Percentiles rank a stretch among this genome's conserved stretches.
phyloP scores from a whole-genome alignment of 108 stramenopile genomes.

The Nitzschia inconspicua region DNA sequence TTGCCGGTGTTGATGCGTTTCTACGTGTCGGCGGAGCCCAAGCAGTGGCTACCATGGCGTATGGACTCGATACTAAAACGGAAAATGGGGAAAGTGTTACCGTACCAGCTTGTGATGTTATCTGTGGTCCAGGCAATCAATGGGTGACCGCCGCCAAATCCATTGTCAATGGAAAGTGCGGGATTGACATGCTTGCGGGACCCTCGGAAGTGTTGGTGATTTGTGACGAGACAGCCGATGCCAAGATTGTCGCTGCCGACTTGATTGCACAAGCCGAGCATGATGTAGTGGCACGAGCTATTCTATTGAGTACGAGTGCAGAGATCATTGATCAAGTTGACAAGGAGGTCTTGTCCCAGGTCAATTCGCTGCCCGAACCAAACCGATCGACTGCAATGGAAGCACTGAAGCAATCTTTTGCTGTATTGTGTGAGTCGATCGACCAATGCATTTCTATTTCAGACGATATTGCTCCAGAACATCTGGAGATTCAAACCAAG shows the following conservation, averaged over 20 bases:
- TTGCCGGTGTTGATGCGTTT: slow-evolving; percentile 87
- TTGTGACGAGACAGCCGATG: slow-evolving; percentile 90
- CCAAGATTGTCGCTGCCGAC: slow-evolving; percentile 94
- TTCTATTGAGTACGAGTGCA: slow-evolving; percentile 70
- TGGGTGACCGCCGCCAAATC: slow-evolving; percentile 99
- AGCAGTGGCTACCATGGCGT: slow-evolving; percentile 94
- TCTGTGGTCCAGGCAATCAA: slow-evolving; percentile 98
- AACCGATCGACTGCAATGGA: slow-evolving; percentile 82
- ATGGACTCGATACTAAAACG: slow-evolving; percentile 35
- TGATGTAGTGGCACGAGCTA: slow-evolving; percentile 95
- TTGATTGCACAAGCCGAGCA: slow-evolving; percentile 99
- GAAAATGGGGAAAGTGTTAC: not conserved
- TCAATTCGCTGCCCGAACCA: slow-evolving; percentile 82
- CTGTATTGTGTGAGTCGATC: slow-evolving; percentile 73
- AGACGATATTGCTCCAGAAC: slow-evolving; percentile 95
- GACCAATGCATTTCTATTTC: slow-evolving; percentile 84
- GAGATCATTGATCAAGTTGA: slow-evolving; percentile 73
- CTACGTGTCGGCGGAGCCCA: slow-evolving; percentile 94
- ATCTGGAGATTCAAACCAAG: slow-evolving; percentile 94
- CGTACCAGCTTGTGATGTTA: slow-evolving; percentile 84
- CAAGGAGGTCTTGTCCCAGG: slow-evolving; percentile 60
- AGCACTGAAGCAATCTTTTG: slow-evolving; percentile 80
- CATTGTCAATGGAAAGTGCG: slow-evolving; percentile 89
- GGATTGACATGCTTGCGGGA: slow-evolving; percentile 99
- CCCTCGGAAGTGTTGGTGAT: slow-evolving; percentile 97